Conservation (phyloP, 1,284 basidiomycete species). For the Cryptococcus sp. region DNA sequence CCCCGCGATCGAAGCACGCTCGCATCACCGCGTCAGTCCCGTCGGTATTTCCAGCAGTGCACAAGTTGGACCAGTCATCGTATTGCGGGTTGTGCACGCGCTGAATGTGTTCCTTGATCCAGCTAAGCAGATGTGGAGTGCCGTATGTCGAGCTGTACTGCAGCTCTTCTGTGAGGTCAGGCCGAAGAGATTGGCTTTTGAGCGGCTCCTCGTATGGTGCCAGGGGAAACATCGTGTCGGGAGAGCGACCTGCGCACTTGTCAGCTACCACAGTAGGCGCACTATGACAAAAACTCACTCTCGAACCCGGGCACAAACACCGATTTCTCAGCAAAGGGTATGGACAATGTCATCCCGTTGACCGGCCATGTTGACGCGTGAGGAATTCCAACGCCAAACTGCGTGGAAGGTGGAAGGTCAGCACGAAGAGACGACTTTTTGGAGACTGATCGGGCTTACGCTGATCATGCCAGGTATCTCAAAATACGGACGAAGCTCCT, state of each 20-base stretch:
- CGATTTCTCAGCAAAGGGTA: conserved; percentile 39
- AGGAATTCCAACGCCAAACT: conserved; percentile 42
- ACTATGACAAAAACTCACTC: conserved; percentile 21
- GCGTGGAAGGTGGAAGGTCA: neutral
- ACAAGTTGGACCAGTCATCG: conserved; percentile 35
- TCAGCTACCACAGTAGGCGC: neutral
- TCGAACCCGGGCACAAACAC: conserved; percentile 42
- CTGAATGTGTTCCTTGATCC: conserved; percentile 37
- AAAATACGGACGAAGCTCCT: conserved; percentile 30
- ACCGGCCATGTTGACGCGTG: conserved; percentile 44
- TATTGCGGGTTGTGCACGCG: conserved; percentile 36
- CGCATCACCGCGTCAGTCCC: conserved; percentile 40
- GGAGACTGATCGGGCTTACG: conserved; percentile 14
- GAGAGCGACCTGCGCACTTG: conserved; percentile 16
- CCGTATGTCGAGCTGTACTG: conserved; percentile 42
- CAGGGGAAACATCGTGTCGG: conserved; percentile 30
- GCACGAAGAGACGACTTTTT: neutral
- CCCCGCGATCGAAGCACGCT: conserved; percentile 35
- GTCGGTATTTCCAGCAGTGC: conserved; percentile 47
- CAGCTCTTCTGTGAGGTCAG: conserved; percentile 38
- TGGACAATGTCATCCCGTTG: conserved; percentile 42
- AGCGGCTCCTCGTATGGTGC: conserved; percentile 23
- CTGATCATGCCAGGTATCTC: conserved; percentile 35
- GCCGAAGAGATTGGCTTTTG: conserved; percentile 28
- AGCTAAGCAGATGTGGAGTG: conserved; percentile 32